Base-by-base conservation (phyloP, 805 yeast species). In the Nakazawaea siamensis region DNA sequence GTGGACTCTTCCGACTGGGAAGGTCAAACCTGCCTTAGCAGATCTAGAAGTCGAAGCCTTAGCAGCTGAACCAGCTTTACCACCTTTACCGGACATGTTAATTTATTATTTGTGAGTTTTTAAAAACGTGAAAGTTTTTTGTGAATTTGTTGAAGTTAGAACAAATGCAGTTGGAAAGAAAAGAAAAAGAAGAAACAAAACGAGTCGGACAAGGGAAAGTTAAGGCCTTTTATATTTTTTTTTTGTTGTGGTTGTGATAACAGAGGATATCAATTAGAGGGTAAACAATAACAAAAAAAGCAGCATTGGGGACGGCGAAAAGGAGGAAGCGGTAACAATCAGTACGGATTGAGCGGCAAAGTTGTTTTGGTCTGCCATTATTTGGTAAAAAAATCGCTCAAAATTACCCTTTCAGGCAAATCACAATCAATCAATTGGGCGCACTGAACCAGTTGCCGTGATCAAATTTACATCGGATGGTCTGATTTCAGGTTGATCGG, bases 1-100 rank as follows among this genome's bases (percentile, higher is more conserved):
- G 76, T 90, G 96, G 53, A 90, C 92, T 80, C 97, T 88, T 67
- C 97, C 97, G 50, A 90, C 97, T 72, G 97, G 97, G 94, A 90
- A 90, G 55, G 94, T 85, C 60, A 90, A 78, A 66, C 97, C 97
- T 60, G 97, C 97, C 76, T 87, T 90, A 47, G 96, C 80, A 52
- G 97, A 90, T 80, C 97, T 86, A 38, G 97, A 83, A 73, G 90
- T 92, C 60, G 97, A 81, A 57, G 94, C 87, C 71, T 90, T 90
- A 63, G 86, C 88, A 54, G 94, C 67, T 51, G 94, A 73, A 59
- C 95, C 94, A 60, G 96, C 95, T 72, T 88, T 88, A 61, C 92
- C 92, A 55, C 86, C 86, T 72, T 80, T 79, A 57, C 85, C 82
- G 50, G 68, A 75, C 80, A 50, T 60, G 9, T 18, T 18, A n/a